phyloP scores from a whole-genome alignment of 768 basidiomycete genomes.

The Pleurotus platypus region DNA sequence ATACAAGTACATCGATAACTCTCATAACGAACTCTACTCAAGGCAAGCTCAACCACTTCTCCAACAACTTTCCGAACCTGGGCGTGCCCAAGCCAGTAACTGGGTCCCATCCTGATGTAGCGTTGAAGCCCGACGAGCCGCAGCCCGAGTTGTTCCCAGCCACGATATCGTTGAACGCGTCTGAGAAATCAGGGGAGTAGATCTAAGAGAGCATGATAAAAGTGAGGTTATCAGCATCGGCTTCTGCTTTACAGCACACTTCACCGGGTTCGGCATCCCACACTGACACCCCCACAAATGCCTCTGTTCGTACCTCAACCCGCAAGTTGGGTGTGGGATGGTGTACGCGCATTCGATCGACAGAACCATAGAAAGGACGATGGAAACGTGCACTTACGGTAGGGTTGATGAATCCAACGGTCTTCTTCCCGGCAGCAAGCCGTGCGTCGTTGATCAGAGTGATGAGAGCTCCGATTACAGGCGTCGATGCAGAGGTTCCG shows the following conservation, averaged over 20 bases:
- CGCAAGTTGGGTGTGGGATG: no score
- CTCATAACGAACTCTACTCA: conserved; percentile 12
- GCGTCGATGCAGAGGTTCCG: conserved; percentile 47
- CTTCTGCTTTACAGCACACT: neutral
- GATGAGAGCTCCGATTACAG: conserved; percentile 45
- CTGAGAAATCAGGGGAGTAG: conserved; percentile 35
- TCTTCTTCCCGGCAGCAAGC: conserved; percentile 31
- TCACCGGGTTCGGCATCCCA: no score
- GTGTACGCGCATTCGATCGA: neutral
- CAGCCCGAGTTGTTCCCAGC: conserved; percentile 42
- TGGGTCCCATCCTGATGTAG: conserved; percentile 34
- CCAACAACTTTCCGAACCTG: conserved; percentile 30
- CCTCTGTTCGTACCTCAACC: no score
- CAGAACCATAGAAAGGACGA: neutral
- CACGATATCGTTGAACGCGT: conserved; percentile 47
- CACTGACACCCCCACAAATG: no score
- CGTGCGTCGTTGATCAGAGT: conserved; percentile 53
- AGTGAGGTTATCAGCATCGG: neutral
- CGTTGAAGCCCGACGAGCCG: conserved; percentile 33
- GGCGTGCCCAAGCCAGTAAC: conserved; percentile 54
- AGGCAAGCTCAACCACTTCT: conserved; percentile 25
- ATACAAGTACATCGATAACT: no score
- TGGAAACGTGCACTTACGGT: conserved; percentile 18
- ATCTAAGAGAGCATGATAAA: conserved; percentile 25
- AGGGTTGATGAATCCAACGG: conserved; percentile 50